Evolutionary conservation across 192 early-diverging fungal species (phyloP).

Genomic region (Dissophora ornata): DNA sequence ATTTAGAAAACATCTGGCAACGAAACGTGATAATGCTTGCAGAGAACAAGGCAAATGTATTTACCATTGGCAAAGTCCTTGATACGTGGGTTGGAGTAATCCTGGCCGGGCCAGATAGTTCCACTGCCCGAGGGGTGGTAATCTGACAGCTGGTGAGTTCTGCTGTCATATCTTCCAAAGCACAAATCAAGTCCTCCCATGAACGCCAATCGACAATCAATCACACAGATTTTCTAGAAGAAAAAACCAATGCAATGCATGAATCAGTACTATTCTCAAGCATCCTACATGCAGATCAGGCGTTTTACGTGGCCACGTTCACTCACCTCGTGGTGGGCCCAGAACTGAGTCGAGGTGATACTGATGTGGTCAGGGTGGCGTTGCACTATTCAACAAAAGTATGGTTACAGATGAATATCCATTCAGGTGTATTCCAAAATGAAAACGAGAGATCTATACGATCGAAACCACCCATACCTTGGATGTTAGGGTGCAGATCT

Average conservation of each 20-base stretch:
- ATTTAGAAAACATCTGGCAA: constrained; percentile 60
- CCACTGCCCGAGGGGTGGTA: constrained; percentile 64
- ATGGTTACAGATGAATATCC: too few relatives aligned
- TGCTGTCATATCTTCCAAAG: constrained; percentile 87
- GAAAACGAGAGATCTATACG: neutral
- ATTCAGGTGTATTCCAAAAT: too few relatives aligned
- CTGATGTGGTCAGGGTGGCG: constrained; percentile 85
- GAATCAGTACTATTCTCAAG: too few relatives aligned
- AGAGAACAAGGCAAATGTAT: neutral
- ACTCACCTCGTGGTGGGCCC: constrained; percentile 80
- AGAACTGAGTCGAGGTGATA: constrained; percentile 84
- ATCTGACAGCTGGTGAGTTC: constrained; percentile 80
- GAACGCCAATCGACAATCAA: constrained; percentile 80
- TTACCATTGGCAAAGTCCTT: constrained; percentile 76
- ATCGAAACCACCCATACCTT: too few relatives aligned
- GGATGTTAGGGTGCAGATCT: constrained; percentile 79
- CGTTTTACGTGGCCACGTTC: too few relatives aligned
- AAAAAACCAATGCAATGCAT: too few relatives aligned
- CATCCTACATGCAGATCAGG: too few relatives aligned
- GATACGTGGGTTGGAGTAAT: constrained; percentile 90
- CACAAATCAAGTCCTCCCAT: constrained; percentile 86
- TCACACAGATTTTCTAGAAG: constrained; percentile 69
- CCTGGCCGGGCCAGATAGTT: constrained; percentile 76
- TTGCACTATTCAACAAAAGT: constrained; percentile 62
- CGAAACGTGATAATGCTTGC: constrained; percentile 60